These are phyloP conservation scores for Phytophthora cajani DNA, from an alignment of 352 stramenopile genomes.

Conservation along the genomic window DNA sequence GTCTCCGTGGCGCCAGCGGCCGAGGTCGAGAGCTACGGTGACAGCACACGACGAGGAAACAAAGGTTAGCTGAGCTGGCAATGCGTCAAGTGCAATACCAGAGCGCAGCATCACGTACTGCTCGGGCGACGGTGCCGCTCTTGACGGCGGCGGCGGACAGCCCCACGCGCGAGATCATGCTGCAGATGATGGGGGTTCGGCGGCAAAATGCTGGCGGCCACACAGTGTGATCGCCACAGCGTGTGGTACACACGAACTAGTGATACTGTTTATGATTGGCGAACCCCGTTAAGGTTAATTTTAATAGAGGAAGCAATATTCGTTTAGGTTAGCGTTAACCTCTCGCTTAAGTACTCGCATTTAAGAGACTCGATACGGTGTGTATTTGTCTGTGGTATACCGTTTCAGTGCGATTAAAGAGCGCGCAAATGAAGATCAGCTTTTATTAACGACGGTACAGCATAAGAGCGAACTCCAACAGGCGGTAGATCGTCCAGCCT, in stretches of 20 bases:
- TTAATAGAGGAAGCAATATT: too few species aligned
- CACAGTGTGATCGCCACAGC: constrained; percentile 9
- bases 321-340: not conserved
- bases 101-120: constrained; percentile 28
- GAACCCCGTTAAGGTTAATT: not conserved
- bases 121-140: constrained; percentile 34
- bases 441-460: not conserved
- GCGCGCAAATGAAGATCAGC: not conserved
- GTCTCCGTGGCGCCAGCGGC: constrained; percentile 35
- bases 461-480: not conserved
- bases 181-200: constrained; percentile 17
- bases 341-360: not conserved
- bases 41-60: not conserved
- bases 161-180: constrained; percentile 43
- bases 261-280: not conserved
- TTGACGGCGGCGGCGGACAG: constrained; percentile 33
- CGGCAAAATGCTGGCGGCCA: constrained; percentile 33
- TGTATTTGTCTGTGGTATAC: not conserved
- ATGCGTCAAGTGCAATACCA: not conserved
- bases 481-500: not conserved
- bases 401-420: not conserved
- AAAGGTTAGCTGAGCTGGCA: not conserved
- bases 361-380: not conserved
- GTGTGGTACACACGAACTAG: not conserved
- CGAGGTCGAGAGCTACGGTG: constrained; percentile 53